Evolutionary conservation across 2,329 filamentous ascomycete species (phyloP), one percentile per base, ranked within the genome.

Genomic region (Diaporthe caulivora): DNA sequence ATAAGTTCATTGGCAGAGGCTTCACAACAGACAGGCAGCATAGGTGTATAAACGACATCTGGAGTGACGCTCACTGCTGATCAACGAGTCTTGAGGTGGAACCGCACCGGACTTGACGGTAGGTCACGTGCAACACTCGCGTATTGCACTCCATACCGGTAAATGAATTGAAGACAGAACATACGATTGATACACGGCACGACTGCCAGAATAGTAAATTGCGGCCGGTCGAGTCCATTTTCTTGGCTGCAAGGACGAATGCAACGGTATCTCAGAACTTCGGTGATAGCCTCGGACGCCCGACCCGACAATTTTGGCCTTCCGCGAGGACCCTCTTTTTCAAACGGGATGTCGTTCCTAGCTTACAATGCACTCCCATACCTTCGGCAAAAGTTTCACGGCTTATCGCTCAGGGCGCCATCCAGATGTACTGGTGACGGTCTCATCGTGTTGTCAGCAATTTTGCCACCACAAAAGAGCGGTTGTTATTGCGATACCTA

Each of bases 281-380:
- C 57, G 57, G 57, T 62, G 57, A 62, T 62, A 44, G 37, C 57
- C 57, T 62, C 57, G 57, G 57, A 62, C 57, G 57, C 57, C 57
- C 57, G 57, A 62, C 57, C 57, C 57, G 57, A 62, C 37, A 24
- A 44, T 62, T 62, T 62, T 44, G 37, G 17, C 18, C 44, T 29
- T 44, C 57, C 57, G 44, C 57, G 57, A 29, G 57, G 57, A 62
- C 57, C 57, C 40, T 62, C 57, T 62, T 62, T 62, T 62, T 24
- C 37, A 29, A 21, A 44, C 29, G 29, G 57, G 37, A 62, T 21
- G 44, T 44, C 37, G 37, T 42, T 37, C 13, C 57, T 44, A 44
- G 13, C n/a, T 40, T 17, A 44, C 15, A 40, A 29, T 15, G 17
- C 40, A 29, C 24, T 8, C 40, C 37, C 29, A 44, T 11, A 24